A percentile compares a stretch with the other conserved stretches of the same genome.
These are phyloP conservation scores for Starmerella sp. DNA, from an alignment of 805 yeast genomes.

Conservation along the genomic window DNA sequence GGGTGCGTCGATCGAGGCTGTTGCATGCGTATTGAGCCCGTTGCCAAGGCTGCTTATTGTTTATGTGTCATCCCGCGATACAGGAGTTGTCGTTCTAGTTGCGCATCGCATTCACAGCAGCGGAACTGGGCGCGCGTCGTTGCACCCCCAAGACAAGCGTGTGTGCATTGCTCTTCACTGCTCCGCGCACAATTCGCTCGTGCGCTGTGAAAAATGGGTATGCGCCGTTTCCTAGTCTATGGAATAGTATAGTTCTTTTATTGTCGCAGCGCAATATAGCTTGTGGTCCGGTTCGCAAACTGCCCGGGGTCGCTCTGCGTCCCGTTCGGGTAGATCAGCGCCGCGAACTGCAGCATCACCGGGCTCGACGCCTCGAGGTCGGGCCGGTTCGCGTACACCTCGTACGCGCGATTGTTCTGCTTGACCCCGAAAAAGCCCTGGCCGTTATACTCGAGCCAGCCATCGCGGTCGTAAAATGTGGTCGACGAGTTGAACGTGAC, in stretches of 20 bases:
- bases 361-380: slow-evolving; percentile 11
- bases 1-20: too few relatives aligned
- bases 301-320: not conserved
- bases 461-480: slow-evolving; percentile 10
- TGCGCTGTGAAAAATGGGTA: too few relatives aligned
- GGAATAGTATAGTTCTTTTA: not conserved
- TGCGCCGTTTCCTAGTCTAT: too few relatives aligned
- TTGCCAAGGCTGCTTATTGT: too few relatives aligned
- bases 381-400: slow-evolving; percentile 9
- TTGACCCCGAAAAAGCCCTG: slow-evolving; percentile 12
- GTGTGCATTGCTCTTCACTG: too few relatives aligned
- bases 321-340: slow-evolving; percentile 12
- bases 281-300: not conserved
- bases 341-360: slow-evolving; percentile 15
- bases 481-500: slow-evolving; percentile 8
- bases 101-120: too few relatives aligned
- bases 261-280: not conserved
- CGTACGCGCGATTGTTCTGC: slow-evolving; percentile 6
- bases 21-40: too few relatives aligned
- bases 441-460: slow-evolving; percentile 17
- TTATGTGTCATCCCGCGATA: too few relatives aligned
- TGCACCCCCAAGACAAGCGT: too few relatives aligned
- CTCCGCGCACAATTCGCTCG: too few relatives aligned
- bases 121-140: too few relatives aligned
- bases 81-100: too few relatives aligned